Evolutionary conservation across 2,329 filamentous ascomycete species (phyloP), one percentile per base, ranked within the genome.

Genomic region (Orbilia javanica): DNA sequence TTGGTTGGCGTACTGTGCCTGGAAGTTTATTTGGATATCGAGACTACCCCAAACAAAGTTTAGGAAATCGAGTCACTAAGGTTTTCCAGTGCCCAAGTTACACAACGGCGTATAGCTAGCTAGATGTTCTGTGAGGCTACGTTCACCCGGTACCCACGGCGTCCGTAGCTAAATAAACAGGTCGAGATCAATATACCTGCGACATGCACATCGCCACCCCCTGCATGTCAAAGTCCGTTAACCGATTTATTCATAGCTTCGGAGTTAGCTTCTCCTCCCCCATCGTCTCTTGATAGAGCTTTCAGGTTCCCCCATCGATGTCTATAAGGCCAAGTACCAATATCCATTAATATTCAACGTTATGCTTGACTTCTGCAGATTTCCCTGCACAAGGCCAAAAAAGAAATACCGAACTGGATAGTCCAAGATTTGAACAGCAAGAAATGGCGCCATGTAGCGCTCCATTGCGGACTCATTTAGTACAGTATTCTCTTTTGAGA

Each of bases 131-230:
- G 13, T 27, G 55, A 25, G 11, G 22, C 10, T 42, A 60, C 42
- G 36, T 36, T 22, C 18, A 50, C 22, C 22, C 20, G 18, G 46
- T 50, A 11, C 34, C 20, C 31, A 60, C 11, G 55, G 20, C 10
- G 11, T 31, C 34, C 20, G 31, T 42, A 39, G 29, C n/a, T 44
- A 25, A 25, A 11, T 15, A 1, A 46, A 36, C 15, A 2, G 22
- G 31, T 42, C 34, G n/a, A 20, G 20, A 42, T 60, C 42, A 60
- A 25, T 60, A 60, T 42, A 60, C 20, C 11, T 60, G 31, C 27
- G 18, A 60, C 55, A 60, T 60, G 55, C 55, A 39, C 52, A 22
- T 27, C 18, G 20, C 34, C 55, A 60, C 55, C 55, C 55, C 55
- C 55, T 60, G 55, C 55, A 60, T 60, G 55, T 22, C 18, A 42